Evolutionary conservation across 305 asterid species (phyloP).

Genomic region (Plantago coronopus): DNA sequence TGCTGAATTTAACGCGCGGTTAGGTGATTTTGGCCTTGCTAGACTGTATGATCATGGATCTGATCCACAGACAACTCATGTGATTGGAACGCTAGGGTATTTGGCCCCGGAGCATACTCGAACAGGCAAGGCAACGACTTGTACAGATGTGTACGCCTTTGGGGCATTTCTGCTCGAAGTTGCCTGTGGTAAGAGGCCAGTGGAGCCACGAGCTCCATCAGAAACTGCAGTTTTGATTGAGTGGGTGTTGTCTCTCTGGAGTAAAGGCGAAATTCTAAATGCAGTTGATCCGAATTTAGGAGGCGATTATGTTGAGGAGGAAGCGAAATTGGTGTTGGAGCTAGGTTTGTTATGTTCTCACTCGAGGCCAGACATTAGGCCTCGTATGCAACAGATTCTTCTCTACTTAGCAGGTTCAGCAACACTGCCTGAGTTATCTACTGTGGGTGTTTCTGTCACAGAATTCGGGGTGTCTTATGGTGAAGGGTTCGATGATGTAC

Average conservation of each 20-base stretch:
- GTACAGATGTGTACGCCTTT: conserved; percentile 60
- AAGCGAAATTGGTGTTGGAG: conserved; percentile 43
- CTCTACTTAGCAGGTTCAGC: conserved; percentile 34
- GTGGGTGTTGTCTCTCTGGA: conserved; percentile 42
- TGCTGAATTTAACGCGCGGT: conserved; percentile 42
- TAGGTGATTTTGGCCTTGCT: conserved; percentile 76
- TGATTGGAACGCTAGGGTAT: conserved; percentile 64
- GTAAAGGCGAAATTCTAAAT: conserved; percentile 32
- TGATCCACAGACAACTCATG: conserved; percentile 57
- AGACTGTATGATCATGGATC: conserved; percentile 57
- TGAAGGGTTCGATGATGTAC: conserved; percentile 46
- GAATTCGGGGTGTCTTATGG: conserved; percentile 21
- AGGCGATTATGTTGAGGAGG: conserved; percentile 23
- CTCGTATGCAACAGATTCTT: conserved; percentile 40
- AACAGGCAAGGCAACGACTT: conserved; percentile 61
- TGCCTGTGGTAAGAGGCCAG: conserved; percentile 46
- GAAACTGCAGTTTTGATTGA: conserved; percentile 37
- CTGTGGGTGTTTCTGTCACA: conserved; percentile 22
- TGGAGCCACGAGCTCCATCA: conserved; percentile 27
- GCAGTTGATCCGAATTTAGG: conserved; percentile 41
- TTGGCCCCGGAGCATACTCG: conserved; percentile 61
- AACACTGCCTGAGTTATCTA: conserved; percentile 39
- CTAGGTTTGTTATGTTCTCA: conserved; percentile 50
- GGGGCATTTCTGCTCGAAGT: conserved; percentile 75
- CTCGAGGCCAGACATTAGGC: conserved; percentile 40